Conservation (phyloP, 139 green algal species). For the Chlorokybus atmophyticus region DNA sequence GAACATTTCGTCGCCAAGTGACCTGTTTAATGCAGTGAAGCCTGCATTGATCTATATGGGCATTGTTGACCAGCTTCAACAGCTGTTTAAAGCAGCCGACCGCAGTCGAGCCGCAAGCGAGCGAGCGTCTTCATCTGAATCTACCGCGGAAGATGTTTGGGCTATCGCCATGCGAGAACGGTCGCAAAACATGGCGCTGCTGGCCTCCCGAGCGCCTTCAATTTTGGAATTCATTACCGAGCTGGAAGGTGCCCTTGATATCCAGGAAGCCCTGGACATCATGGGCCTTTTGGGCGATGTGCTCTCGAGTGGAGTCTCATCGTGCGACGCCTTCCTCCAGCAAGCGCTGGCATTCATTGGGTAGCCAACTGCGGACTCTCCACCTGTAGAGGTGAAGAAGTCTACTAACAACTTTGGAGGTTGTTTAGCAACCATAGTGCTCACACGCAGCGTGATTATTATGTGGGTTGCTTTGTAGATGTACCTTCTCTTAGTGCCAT, state of each 20-base stretch:
- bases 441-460: too few relatives aligned
- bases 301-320: constrained; percentile 1
- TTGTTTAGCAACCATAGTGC: too few relatives aligned
- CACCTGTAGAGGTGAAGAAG: too few relatives aligned
- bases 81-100: constrained; percentile 11
- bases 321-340: constrained; percentile 13
- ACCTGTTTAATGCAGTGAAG: neutral
- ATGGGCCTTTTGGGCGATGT: constrained; percentile 14
- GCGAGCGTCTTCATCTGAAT: neutral
- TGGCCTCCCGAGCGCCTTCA: neutral
- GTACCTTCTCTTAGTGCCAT: too few relatives aligned
- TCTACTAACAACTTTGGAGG: too few relatives aligned
- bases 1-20: too few relatives aligned
- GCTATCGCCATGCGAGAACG: neutral
- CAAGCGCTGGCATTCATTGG: constrained; percentile 7
- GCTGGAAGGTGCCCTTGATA: constrained; percentile 5
- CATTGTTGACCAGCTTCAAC: constrained; percentile 23
- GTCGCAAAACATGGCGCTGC: neutral
- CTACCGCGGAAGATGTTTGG: neutral
- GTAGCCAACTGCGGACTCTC: too few relatives aligned
- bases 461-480: too few relatives aligned
- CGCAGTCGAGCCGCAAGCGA: neutral
- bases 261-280: constrained; percentile 20
- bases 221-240: constrained; percentile 14
- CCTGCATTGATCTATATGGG: constrained; percentile 20